phyloP scores from a whole-genome alignment of 495 filamentous ascomycete genomes.

The Tuber umbilicatum region DNA sequence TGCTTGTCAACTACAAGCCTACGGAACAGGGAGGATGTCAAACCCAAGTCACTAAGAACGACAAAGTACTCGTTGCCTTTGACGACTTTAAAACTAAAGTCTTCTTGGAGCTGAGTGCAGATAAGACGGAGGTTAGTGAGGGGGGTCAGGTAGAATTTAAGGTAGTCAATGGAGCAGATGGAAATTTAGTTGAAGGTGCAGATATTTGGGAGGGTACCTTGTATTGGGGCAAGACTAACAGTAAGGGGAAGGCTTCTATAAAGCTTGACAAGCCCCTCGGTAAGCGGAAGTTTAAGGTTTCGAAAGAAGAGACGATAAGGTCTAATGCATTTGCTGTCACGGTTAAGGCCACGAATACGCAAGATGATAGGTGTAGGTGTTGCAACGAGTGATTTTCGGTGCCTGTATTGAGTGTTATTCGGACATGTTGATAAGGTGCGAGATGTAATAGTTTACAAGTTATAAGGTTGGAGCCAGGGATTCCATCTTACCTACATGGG shows the following conservation, averaged over 20 bases:
- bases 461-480: not conserved
- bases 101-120: not conserved
- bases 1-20: constrained; percentile 1
- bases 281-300: constrained; percentile 9
- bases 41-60: not conserved
- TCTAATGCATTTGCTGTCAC: constrained; percentile 9
- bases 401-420: not conserved
- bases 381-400: not conserved
- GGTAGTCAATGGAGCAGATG: not conserved
- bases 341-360: not conserved
- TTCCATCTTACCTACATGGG: not conserved
- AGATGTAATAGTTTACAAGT: not conserved
- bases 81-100: not conserved
- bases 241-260: constrained; percentile 9
- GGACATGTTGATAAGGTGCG: not conserved
- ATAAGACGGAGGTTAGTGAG: not conserved
- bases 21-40: constrained; percentile 9
- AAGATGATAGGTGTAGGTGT: not conserved
- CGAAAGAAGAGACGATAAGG: not conserved
- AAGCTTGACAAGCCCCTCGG: not conserved
- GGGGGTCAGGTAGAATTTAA: constrained; percentile 4
- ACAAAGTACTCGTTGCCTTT: constrained; percentile 13
- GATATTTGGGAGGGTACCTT: not conserved
- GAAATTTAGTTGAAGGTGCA: not conserved
- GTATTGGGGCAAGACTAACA: not conserved